Evolutionary conservation across 148 eudicot species (phyloP).

Genomic region (Rhododendron kiyosumense): DNA sequence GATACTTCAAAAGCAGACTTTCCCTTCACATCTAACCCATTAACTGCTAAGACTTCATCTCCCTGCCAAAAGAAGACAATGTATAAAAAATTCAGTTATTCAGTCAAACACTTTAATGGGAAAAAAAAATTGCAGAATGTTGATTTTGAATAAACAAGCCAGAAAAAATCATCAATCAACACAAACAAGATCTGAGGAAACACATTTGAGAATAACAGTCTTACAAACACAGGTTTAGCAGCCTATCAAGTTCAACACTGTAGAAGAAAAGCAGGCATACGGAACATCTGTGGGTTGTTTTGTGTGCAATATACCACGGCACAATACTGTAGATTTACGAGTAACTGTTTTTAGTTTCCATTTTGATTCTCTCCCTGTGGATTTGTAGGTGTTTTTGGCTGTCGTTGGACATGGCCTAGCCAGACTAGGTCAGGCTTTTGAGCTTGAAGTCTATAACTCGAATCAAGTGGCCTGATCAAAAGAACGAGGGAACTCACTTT

Average conservation of each 20-base stretch:
- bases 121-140: neutral
- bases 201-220: neutral
- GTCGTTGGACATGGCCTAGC: neutral
- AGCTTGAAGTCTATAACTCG: neutral
- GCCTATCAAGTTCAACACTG: neutral
- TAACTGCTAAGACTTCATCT: constrained; percentile 76
- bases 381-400: neutral
- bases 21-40: constrained; percentile 80
- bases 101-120: neutral
- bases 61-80: constrained; percentile 41
- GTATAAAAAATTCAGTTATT: neutral
- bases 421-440: neutral
- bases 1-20: constrained; percentile 91
- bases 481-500: neutral
- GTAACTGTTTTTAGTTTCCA: neutral
- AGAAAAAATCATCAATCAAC: neutral
- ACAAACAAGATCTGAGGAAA: neutral
- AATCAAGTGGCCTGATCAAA: neutral
- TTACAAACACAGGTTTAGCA: neutral
- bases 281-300: neutral
- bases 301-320: neutral
- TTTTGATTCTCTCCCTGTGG: neutral
- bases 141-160: neutral
- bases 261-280: neutral
- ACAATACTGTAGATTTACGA: neutral